Evolutionary conservation across 208 protist species (phyloP), one percentile per base, ranked within the genome.

Genomic region (Trypanosoma melophagium): DNA sequence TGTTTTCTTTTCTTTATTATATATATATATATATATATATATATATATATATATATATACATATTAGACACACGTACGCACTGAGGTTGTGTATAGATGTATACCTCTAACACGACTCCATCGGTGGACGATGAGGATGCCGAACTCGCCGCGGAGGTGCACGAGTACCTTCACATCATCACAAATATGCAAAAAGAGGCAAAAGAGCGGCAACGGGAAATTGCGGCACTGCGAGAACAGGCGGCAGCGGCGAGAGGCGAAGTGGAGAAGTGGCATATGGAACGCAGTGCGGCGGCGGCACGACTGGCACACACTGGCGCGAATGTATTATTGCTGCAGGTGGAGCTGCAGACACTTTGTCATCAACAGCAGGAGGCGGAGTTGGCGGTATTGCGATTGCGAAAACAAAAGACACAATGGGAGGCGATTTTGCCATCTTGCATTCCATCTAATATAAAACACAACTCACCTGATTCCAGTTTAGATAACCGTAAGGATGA

Each of bases 161-260:
- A 60, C 40, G 54, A 54, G n/a, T 76, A 69, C 28, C 70, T 76
- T 21, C 24, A 57, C 1, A 31, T 60, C 17, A 76, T 76, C 44
- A 54, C 62, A 1, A 57, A 64, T 12, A 69, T 69, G 63, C 62
- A 69, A 49, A 17, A 44, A 0, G 62, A 76, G 56, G 50, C 69
- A 35, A 52, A 60, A 38, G n/a, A 59, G 45, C 69, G 69, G 28
- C 53, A 21, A 0, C n/a, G 31, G 8, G 8, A 69, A 21, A 21
- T 69, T 16, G 55, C 56, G 7, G 62, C 53, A 10, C 19, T 70
- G 44, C 62, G 55, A 17, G 24, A 35, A 22, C 38, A 28, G 16
- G 51, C 68, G 17, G 14, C 40, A 12, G 28, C 7, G 0, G 35
- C 54, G 13, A 19, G 13, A 12, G 13, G 3, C 0, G 47, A 61